phyloP scores from a whole-genome alignment of 1,284 basidiomycete genomes.

The Heterobasidion irregulare region DNA sequence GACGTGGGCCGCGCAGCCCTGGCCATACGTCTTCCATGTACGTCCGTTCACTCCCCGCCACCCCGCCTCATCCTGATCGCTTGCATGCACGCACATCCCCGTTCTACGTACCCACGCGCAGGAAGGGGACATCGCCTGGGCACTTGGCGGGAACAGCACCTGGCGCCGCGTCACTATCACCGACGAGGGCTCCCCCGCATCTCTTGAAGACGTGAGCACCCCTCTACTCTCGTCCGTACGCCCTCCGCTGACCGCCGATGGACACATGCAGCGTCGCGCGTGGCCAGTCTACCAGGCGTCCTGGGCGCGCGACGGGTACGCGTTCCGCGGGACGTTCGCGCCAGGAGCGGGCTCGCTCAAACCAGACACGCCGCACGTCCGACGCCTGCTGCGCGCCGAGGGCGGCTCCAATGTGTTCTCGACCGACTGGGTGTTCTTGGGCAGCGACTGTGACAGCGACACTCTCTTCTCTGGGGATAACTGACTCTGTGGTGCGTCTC shows the following conservation, averaged over 20 bases:
- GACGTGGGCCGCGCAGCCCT: too few relatives aligned
- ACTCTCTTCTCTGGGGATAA: too few relatives aligned
- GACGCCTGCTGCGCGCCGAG: neutral
- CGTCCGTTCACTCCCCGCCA: too few relatives aligned
- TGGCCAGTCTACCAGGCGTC: constrained; percentile 5
- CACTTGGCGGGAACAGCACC: constrained; percentile 3
- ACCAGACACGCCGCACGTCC: constrained; percentile 1
- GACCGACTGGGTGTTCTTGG: too few relatives aligned
- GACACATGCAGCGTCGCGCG: constrained; percentile 1
- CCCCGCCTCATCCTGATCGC: too few relatives aligned
- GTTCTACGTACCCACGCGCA: neutral
- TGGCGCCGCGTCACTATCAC: constrained; percentile 8
- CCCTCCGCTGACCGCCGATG: neutral
- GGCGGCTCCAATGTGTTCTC: too few relatives aligned
- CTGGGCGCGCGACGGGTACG: constrained; percentile 1
- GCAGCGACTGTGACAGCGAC: too few relatives aligned
- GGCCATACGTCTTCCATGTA: too few relatives aligned
- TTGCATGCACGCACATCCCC: too few relatives aligned
- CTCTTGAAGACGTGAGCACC: too few relatives aligned
- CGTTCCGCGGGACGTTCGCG: constrained; percentile 6
- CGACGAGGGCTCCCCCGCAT: constrained; percentile 3
- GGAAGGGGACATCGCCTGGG: constrained; percentile 8
- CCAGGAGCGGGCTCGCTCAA: constrained; percentile 6
- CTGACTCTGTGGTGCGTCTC: too few relatives aligned
- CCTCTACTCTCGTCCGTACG: neutral